These are phyloP conservation scores for Gastrolobium bilobum DNA, from an alignment of 306 rosid genomes.

Conservation along the genomic window DNA sequence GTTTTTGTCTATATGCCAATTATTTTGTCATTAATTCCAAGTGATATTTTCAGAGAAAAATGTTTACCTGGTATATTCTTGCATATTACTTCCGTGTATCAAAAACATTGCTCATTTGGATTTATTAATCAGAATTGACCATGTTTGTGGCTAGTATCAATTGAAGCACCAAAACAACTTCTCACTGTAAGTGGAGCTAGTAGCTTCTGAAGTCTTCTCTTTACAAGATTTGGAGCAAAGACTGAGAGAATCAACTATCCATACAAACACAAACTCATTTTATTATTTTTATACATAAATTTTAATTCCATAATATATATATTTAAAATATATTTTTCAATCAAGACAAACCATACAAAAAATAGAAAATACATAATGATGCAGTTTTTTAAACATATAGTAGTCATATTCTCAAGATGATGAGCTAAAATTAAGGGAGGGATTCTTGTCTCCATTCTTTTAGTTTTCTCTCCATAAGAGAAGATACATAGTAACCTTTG, in stretches of 20 bases:
- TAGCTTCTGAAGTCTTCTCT: conserved; percentile 25
- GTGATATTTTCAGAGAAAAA: conserved; percentile 50
- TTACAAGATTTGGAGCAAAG: conserved; percentile 26
- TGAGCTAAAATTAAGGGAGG: background rate
- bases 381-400: background rate
- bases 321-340: background rate
- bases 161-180: conserved; percentile 38
- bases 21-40: conserved; percentile 33
- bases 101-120: conserved; percentile 43
- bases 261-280: background rate
- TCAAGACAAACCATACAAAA: background rate
- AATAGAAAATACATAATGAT: background rate
- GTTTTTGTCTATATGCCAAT: conserved; percentile 51
- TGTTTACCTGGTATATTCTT: conserved; percentile 54
- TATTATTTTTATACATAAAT: background rate
- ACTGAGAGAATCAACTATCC: background rate
- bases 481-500: conserved; percentile 6
- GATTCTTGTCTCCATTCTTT: background rate
- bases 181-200: background rate
- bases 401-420: background rate
- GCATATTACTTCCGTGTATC: conserved; percentile 35
- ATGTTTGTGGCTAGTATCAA: conserved; percentile 48
- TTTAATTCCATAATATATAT: background rate
- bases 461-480: background rate
- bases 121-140: conserved; percentile 38